Evolutionary conservation across 495 filamentous ascomycete species (phyloP).

Genomic region (Viridothelium virens): DNA sequence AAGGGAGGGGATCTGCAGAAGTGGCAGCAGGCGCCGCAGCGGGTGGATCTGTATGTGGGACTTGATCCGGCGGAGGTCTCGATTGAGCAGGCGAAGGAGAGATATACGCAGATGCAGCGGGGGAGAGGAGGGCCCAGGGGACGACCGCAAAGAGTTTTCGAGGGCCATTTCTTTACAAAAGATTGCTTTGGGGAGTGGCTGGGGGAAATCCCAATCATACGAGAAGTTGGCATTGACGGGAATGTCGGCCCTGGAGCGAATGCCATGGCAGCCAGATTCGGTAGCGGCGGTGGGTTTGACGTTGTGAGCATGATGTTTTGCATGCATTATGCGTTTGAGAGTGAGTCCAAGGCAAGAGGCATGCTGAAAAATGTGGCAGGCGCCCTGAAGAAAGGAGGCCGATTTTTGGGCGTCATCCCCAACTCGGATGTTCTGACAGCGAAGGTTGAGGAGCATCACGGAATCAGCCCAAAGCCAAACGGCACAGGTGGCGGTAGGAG

Average conservation of each 20-base stretch:
- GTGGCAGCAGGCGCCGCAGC: conserved; percentile 84
- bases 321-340: conserved; percentile 98
- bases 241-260: conserved; percentile 53
- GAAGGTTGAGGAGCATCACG: conserved; percentile 41
- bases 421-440: conserved; percentile 80
- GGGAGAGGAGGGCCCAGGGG: conserved; percentile 42
- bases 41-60: conserved; percentile 82
- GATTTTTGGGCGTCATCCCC: conserved; percentile 87
- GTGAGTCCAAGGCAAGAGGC: conserved; percentile 68
- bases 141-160: conserved; percentile 53
- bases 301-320: conserved; percentile 98
- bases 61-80: conserved; percentile 87
- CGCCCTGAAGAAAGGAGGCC: conserved; percentile 81
- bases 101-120: conserved; percentile 49
- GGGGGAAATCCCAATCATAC: conserved; percentile 65
- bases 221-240: conserved; percentile 74
- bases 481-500: conserved; percentile 14
- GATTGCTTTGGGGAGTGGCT: conserved; percentile 84
- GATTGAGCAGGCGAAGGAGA: conserved; percentile 78
- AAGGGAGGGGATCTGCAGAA: conserved; percentile 94
- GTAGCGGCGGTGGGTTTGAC: conserved; percentile 73
- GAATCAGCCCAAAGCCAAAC: conserved; percentile 12
- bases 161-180: conserved; percentile 76
- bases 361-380: conserved; percentile 94
- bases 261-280: conserved; percentile 49